A percentile compares a stretch with the other conserved stretches of the same genome.
Evolutionary conservation across 192 early-diverging fungal genomes (phyloP).

Genomic region (Backusella luteola): DNA sequence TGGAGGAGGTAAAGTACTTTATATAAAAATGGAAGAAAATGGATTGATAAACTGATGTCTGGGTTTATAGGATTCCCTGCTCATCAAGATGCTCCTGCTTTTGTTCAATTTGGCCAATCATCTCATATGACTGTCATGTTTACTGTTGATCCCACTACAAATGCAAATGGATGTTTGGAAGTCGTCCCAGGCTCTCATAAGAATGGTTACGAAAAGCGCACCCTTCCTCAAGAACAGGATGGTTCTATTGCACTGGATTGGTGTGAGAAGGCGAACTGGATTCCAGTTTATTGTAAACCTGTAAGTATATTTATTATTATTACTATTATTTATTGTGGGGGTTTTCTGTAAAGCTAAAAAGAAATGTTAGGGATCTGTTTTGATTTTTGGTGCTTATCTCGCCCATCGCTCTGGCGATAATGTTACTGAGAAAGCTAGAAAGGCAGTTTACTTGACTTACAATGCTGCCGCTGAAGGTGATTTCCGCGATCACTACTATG

Average conservation of each 20-base stretch:
- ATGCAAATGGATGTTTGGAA: conserved; percentile 56
- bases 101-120: conserved; percentile 55
- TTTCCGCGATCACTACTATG: conserved; percentile 56
- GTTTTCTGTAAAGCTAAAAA: not conserved
- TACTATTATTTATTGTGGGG: not conserved
- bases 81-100: conserved; percentile 63
- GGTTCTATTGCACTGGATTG: conserved; percentile 50
- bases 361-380: conserved; percentile 42
- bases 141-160: conserved; percentile 53
- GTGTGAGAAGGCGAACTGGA: conserved; percentile 48
- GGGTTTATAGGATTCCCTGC: conserved; percentile 44
- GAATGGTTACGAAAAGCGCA: conserved; percentile 23
- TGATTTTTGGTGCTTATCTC: conserved; percentile 65
- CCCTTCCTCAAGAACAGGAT: conserved; percentile 44
- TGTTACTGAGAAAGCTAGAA: conserved; percentile 44
- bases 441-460: conserved; percentile 62
- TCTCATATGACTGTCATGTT: conserved; percentile 58
- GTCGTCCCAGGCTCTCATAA: conserved; percentile 56
- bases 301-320: conserved; percentile 4
- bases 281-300: conserved; percentile 54
- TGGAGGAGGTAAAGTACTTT: conserved; percentile 39
- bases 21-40: not conserved
- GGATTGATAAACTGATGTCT: not conserved
- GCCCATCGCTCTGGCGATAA: conserved; percentile 57
- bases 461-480: conserved; percentile 56